Base-by-base conservation (phyloP, 2,329 filamentous ascomycete species). In the Dactylellina leptospora region DNA sequence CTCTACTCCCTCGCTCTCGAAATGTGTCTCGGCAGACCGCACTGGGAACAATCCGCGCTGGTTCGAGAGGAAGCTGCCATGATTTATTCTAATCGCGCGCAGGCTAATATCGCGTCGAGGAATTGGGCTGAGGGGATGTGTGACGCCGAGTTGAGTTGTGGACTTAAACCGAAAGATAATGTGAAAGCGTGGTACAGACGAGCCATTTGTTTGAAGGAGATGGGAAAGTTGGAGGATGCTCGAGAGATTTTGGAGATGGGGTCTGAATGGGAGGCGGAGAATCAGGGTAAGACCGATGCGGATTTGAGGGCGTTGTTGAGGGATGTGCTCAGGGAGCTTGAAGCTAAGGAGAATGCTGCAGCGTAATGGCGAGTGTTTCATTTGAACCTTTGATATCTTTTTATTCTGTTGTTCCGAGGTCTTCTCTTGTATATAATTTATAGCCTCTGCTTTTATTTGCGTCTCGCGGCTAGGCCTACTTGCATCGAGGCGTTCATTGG, bases 141-240 rank as follows among this genome's bases (percentile, higher is more conserved):
- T 4, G 95, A 99, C 81, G 93, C 92, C 2, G 90, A 96, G 82
- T 86, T 88, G 27, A 95, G 91, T 79, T 89, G 96, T 44, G 93
- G 96, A 83, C 88, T 91, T 74, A 93, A 93, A 84, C 86, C 88
- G 75, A 85, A 89, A 42, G 92, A 90, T 38, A 97, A 99, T 80
- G 88, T 91, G 0, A 97, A 97, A 86, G 93, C 88, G 0, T 97
- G 93, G 92, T 97, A 92, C 89, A 84, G 95, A 73, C 84, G 91
- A 73, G 95, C 91, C 8, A 88, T 87, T 82, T 96, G 92, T 78
- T 81, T 97, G 78, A 81, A 89, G 75, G 95, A 99, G 86, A 97
- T 97, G 95, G 90, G 90, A 0, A 81, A 93, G 72, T 81, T 91
- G 77, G 87, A 90, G 61, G 93, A 97, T 85, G 92, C 93, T 0